These are phyloP conservation scores for Biscogniauxia sp. DNA, from an alignment of 2,329 filamentous ascomycete species.

Conservation along the genomic window DNA sequence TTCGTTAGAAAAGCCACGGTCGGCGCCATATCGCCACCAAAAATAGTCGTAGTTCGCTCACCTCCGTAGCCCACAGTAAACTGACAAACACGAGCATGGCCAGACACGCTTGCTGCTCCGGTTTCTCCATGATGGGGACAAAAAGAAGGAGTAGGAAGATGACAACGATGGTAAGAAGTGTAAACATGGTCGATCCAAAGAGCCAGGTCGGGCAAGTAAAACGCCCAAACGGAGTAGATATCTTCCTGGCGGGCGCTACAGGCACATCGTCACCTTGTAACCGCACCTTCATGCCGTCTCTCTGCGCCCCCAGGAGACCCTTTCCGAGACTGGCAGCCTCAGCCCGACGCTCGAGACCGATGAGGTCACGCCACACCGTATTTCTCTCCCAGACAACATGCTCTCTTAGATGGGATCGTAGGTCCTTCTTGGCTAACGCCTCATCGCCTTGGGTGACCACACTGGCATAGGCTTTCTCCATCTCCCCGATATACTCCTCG, in stretches of 20 bases:
- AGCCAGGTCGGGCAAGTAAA: constrained; percentile 79
- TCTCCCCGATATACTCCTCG: constrained; percentile 67
- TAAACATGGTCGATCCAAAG: constrained; percentile 76
- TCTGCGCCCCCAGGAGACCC: constrained; percentile 74
- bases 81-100: constrained; percentile 93
- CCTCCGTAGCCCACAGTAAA: constrained; percentile 94
- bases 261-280: constrained; percentile 83
- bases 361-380: constrained; percentile 98
- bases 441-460: constrained; percentile 81
- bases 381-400: constrained; percentile 99
- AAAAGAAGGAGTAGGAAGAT: constrained; percentile 74
- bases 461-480: constrained; percentile 78
- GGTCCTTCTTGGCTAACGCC: constrained; percentile 73
- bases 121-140: constrained; percentile 77
- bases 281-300: constrained; percentile 64
- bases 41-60: constrained; percentile 50
- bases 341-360: constrained; percentile 91
- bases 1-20: constrained; percentile 5
- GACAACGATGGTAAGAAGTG: constrained; percentile 65
- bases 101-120: constrained; percentile 93
- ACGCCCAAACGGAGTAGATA: constrained; percentile 76
- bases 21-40: neutral
- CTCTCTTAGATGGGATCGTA: constrained; percentile 87
- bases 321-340: constrained; percentile 91
- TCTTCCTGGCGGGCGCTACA: constrained; percentile 59